Evolutionary conservation across 2,329 filamentous ascomycete genomes (phyloP).

Genomic region (Arthrobotrys musiformis): DNA sequence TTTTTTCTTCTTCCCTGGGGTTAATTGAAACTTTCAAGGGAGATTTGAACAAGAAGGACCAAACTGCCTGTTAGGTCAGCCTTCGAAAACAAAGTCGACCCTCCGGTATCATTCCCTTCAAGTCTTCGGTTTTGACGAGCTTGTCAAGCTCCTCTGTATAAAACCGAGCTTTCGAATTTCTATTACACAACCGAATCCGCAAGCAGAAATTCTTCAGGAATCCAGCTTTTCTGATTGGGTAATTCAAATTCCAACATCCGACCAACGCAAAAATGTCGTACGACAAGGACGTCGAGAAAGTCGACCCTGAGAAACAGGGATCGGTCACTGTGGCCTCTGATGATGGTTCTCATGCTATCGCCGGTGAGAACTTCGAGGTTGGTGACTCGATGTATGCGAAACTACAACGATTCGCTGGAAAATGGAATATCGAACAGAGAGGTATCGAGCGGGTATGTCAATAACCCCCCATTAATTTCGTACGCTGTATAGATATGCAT

Average conservation of each 20-base stretch:
- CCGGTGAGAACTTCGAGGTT: conserved; percentile 70
- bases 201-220: not conserved
- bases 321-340: conserved; percentile 57
- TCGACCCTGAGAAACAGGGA: conserved; percentile 44
- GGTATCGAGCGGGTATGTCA: conserved; percentile 75
- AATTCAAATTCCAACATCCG: not conserved
- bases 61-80: not conserved
- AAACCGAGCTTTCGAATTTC: conserved; percentile 6
- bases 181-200: conserved; percentile 6
- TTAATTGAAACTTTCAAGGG: not conserved
- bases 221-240: not conserved
- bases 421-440: conserved; percentile 76
- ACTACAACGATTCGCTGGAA: conserved; percentile 72
- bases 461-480: not conserved
- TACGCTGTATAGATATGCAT: not conserved
- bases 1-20: not conserved
- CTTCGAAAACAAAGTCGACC: not conserved
- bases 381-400: conserved; percentile 70
- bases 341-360: conserved; percentile 65
- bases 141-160: conserved; percentile 1
- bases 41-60: not conserved
- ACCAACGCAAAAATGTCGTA: conserved; percentile 55
- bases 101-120: conserved; percentile 16
- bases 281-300: conserved; percentile 48
- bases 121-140: not conserved